These are phyloP conservation scores for Pyrrhoderma lamaoense DNA, from an alignment of 1,284 basidiomycete genomes.

Conservation along the genomic window DNA sequence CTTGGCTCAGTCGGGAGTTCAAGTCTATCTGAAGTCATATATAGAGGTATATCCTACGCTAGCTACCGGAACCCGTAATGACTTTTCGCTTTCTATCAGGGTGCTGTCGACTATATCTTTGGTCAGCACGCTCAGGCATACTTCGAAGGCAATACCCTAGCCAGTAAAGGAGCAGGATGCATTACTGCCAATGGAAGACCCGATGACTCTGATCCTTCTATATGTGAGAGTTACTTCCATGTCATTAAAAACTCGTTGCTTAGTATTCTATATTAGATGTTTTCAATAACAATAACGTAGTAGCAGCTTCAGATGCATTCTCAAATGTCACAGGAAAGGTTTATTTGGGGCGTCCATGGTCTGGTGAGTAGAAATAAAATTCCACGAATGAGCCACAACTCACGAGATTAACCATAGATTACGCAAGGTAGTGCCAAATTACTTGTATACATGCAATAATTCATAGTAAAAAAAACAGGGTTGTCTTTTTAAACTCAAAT, in stretches of 20 bases:
- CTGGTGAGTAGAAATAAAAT: too few relatives aligned
- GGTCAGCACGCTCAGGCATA: conserved; percentile 28
- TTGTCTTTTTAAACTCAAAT: conserved; percentile 17
- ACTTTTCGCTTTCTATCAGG: conserved; percentile 15
- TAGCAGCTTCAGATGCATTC: conserved; percentile 21
- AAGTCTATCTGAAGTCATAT: conserved; percentile 28
- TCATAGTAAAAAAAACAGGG: too few relatives aligned
- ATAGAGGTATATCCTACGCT: conserved; percentile 22
- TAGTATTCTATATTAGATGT: conserved; percentile 21
- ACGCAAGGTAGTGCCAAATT: conserved; percentile 9
- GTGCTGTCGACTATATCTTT: conserved; percentile 32
- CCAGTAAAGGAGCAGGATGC: conserved; percentile 25
- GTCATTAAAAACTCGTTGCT: conserved; percentile 13
- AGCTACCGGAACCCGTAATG: neutral
- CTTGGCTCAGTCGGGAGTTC: conserved; percentile 26
- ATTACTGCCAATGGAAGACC: conserved; percentile 27
- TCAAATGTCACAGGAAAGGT: conserved; percentile 23
- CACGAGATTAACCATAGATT: conserved; percentile 20
- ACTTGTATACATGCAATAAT: too few relatives aligned
- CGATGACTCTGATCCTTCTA: conserved; percentile 17
- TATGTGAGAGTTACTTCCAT: conserved; percentile 17
- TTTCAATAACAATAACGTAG: conserved; percentile 24
- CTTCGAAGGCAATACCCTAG: conserved; percentile 28
- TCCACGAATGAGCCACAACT: conserved; percentile 20
- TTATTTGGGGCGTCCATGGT: conserved; percentile 29